These are phyloP conservation scores for Phytophthora boehmeriae DNA, from an alignment of 352 stramenopile genomes.

Conservation along the genomic window DNA sequence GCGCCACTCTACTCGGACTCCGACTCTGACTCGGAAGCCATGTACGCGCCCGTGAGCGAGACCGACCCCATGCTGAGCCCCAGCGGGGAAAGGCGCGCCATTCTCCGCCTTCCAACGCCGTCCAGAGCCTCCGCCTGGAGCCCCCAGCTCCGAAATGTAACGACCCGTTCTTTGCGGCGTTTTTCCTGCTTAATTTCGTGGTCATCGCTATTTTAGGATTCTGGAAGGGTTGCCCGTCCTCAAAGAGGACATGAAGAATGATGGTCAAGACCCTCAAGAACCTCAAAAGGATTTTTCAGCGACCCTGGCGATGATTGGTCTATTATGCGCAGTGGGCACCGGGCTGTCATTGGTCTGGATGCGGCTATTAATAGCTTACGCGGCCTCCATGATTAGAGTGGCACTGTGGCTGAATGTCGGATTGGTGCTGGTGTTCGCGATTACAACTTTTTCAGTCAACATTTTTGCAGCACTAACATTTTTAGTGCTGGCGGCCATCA, in stretches of 20 bases:
- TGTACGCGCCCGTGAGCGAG: slow-evolving; percentile 79
- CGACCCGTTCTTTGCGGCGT: slow-evolving; percentile 68
- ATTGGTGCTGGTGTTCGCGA: slow-evolving; percentile 66
- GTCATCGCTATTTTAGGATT: slow-evolving; percentile 70
- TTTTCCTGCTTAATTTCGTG: slow-evolving; percentile 72
- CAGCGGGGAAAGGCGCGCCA: slow-evolving; percentile 36
- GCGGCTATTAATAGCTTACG: slow-evolving; percentile 78
- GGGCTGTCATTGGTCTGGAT: slow-evolving; percentile 78
- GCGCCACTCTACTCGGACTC: slow-evolving; percentile 26
- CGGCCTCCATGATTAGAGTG: slow-evolving; percentile 76
- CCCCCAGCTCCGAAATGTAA: slow-evolving; percentile 67
- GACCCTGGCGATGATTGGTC: slow-evolving; percentile 56
- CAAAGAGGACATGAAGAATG: slow-evolving; percentile 41
- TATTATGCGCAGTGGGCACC: slow-evolving; percentile 57
- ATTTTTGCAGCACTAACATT: slow-evolving; percentile 65
- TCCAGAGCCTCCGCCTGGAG: slow-evolving; percentile 73
- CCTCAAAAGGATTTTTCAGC: slow-evolving; percentile 42
- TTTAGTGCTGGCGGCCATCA: slow-evolving; percentile 64
- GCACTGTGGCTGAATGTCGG: slow-evolving; percentile 85
- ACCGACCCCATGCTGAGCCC: slow-evolving; percentile 82
- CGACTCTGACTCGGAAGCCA: slow-evolving; percentile 40
- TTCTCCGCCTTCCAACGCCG: slow-evolving; percentile 22
- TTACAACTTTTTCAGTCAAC: slow-evolving; percentile 68
- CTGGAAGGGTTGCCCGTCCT: slow-evolving; percentile 68
- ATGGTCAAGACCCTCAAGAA: slow-evolving; percentile 18